Evolutionary conservation across 2,329 filamentous ascomycete genomes (phyloP).

Genomic region (Claviceps arundinis): DNA sequence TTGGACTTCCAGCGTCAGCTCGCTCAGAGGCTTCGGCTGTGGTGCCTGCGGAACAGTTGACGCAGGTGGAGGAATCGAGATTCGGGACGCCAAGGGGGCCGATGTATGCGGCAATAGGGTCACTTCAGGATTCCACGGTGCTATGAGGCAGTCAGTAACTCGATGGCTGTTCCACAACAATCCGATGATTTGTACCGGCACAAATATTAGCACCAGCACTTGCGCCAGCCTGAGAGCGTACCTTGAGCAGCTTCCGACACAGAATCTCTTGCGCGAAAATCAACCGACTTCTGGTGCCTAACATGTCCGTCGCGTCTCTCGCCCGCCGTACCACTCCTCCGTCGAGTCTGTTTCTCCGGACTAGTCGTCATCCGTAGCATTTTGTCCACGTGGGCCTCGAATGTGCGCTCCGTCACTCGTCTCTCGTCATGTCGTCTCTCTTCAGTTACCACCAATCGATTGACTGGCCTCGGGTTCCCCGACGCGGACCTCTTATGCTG

Average conservation of each 20-base stretch:
- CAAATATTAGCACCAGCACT: not conserved
- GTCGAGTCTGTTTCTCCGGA: constrained; percentile 39
- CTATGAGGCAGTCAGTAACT: constrained; percentile 13
- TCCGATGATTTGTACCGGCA: no score
- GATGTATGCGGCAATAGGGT: constrained; percentile 54
- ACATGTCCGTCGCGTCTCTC: constrained; percentile 25
- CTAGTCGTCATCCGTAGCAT: constrained; percentile 46
- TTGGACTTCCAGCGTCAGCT: constrained; percentile 66
- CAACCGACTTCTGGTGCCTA: constrained; percentile 28
- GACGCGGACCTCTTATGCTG: constrained; percentile 46
- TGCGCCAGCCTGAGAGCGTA: constrained; percentile 16
- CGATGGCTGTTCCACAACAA: not conserved
- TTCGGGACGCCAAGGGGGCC: constrained; percentile 57
- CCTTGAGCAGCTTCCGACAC: constrained; percentile 36
- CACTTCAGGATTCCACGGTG: constrained; percentile 67
- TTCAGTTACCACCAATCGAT: constrained; percentile 24
- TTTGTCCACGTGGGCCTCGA: constrained; percentile 49
- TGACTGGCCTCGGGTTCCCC: constrained; percentile 38
- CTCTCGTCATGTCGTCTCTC: constrained; percentile 36
- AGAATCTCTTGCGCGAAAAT: constrained; percentile 30
- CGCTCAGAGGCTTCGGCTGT: constrained; percentile 51
- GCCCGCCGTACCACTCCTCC: constrained; percentile 18
- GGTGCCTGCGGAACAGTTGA: constrained; percentile 63
- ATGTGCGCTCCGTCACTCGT: constrained; percentile 40
- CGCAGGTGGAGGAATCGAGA: constrained; percentile 58